Percentiles rank a stretch among this genome's conserved stretches.
phyloP scores from a whole-genome alignment of 1,284 basidiomycete genomes.

The Hemileia vastatrix region DNA sequence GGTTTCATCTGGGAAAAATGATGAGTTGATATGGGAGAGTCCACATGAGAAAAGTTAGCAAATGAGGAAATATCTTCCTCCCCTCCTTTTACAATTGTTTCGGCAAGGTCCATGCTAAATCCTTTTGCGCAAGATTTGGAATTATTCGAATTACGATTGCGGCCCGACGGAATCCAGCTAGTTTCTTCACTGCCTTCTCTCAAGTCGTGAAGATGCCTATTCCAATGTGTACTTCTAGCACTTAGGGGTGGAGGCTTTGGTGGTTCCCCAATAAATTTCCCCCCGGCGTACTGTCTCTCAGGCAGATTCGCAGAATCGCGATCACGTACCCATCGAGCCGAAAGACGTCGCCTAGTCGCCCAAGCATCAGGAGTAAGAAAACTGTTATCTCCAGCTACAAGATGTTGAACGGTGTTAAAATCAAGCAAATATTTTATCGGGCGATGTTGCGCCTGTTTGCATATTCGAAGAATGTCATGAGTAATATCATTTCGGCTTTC shows the following conservation, averaged over 20 bases:
- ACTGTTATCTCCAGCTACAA: constrained; percentile 2
- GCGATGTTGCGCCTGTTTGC: background rate
- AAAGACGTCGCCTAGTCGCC: constrained; percentile 1
- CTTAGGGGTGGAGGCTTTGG: constrained; percentile 6
- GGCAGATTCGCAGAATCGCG: constrained; percentile 6
- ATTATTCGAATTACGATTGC: background rate
- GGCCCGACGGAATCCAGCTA: background rate
- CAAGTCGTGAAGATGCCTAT: constrained; percentile 5
- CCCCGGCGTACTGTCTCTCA: constrained; percentile 5
- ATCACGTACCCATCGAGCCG: constrained; percentile 8
- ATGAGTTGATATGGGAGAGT: background rate
- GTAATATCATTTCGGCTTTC: constrained; percentile 12
- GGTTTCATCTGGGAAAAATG: background rate
- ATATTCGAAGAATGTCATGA: constrained; percentile 9
- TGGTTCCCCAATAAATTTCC: constrained; percentile 6
- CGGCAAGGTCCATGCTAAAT: too few species aligned
- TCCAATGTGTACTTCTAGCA: constrained; percentile 6
- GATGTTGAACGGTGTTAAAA: background rate
- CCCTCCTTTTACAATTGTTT: too few species aligned
- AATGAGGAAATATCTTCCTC: too few species aligned
- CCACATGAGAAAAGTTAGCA: background rate
- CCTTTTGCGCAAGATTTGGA: background rate
- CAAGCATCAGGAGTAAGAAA: constrained; percentile 7
- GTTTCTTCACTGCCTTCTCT: constrained; percentile 4
- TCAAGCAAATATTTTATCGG: constrained; percentile 1